A percentile compares a stretch with the other conserved stretches of the same genome.
phyloP scores from a whole-genome alignment of 164 flowering plant genomes.

The Paratinospora sagittata region DNA sequence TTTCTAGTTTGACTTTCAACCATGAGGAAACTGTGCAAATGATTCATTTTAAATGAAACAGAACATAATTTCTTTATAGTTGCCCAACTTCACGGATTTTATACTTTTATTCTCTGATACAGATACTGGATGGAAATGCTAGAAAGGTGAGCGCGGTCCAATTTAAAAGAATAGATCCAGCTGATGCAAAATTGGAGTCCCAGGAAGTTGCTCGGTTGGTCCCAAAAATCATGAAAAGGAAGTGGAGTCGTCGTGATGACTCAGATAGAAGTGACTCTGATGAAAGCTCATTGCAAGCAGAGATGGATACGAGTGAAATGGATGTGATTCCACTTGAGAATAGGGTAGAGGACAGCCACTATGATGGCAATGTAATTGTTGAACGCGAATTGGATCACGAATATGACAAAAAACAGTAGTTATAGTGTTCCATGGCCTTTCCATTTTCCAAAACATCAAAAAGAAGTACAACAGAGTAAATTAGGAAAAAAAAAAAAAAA shows the following conservation, averaged over 20 bases:
- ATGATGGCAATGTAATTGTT: slow-evolving; percentile 30
- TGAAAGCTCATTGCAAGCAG: slow-evolving; percentile 21
- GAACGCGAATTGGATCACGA: slow-evolving; percentile 32
- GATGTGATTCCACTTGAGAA: slow-evolving; percentile 23
- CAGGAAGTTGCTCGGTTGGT: slow-evolving; percentile 59
- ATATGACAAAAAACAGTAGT: slow-evolving; percentile 25
- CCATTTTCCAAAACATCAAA: slow-evolving; percentile 20
- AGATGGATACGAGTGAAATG: slow-evolving; percentile 14
- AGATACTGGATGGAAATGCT: slow-evolving; percentile 94
- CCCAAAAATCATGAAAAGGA: slow-evolving; percentile 70
- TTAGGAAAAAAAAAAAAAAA: slow-evolving; percentile 3
- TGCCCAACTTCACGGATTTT: background rate
- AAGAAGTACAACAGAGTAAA: slow-evolving; percentile 12
- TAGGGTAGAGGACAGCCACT: slow-evolving; percentile 26
- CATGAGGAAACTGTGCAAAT: background rate
- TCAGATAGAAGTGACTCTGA: slow-evolving; percentile 12
- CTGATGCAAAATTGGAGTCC: slow-evolving; percentile 31
- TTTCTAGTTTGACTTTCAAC: background rate
- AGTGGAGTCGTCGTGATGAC: slow-evolving; percentile 35
- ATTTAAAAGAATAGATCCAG: slow-evolving; percentile 59
- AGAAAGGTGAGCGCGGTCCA: slow-evolving; percentile 90
- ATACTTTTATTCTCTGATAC: slow-evolving; percentile 22
- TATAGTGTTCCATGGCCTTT: slow-evolving; percentile 16
- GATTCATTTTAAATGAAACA: background rate
- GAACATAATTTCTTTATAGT: background rate